These are phyloP conservation scores for Neurospora sp. DNA, from an alignment of 495 filamentous ascomycete species.

Conservation along the genomic window DNA sequence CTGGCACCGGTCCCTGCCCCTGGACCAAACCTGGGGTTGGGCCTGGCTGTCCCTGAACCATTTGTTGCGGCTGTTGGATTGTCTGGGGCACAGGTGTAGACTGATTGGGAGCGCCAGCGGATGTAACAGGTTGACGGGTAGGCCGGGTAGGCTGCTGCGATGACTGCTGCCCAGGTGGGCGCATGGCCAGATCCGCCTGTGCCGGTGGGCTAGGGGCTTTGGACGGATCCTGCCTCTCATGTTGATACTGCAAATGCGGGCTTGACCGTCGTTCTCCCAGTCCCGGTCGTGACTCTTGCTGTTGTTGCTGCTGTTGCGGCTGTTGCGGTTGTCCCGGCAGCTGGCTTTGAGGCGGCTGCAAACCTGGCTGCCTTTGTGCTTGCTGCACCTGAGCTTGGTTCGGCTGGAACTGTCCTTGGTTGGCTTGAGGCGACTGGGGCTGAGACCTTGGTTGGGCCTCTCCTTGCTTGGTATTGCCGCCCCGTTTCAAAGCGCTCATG, in stretches of 20 bases:
- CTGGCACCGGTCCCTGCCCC: background rate
- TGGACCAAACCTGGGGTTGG: background rate
- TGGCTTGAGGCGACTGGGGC: constrained; percentile 6
- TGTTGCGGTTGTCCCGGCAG: constrained; percentile 1
- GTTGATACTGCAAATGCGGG: constrained; percentile 3
- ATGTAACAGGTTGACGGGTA: background rate
- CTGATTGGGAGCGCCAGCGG: background rate
- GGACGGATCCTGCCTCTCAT: background rate
- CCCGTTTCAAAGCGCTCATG: constrained; percentile 23
- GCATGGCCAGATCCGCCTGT: background rate
- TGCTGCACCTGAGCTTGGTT: constrained; percentile 6
- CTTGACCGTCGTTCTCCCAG: background rate
- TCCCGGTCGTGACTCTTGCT: constrained; percentile 1
- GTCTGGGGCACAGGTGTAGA: background rate
- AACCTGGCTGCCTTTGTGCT: constrained; percentile 1
- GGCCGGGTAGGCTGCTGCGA: constrained; percentile 1
- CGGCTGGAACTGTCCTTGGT: constrained; percentile 7
- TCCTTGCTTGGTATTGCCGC: constrained; percentile 17
- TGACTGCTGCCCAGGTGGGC: background rate
- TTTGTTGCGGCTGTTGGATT: background rate
- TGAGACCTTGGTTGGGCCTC: constrained; percentile 3
- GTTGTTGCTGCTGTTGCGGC: constrained; percentile 5
- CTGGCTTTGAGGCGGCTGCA: background rate
- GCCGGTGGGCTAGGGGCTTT: background rate
- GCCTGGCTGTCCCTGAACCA: background rate